Evolutionary conservation across 2,329 filamentous ascomycete genomes (phyloP), one percentile per base, ranked within the genome.

Genomic region (Ophiostoma sp.): DNA sequence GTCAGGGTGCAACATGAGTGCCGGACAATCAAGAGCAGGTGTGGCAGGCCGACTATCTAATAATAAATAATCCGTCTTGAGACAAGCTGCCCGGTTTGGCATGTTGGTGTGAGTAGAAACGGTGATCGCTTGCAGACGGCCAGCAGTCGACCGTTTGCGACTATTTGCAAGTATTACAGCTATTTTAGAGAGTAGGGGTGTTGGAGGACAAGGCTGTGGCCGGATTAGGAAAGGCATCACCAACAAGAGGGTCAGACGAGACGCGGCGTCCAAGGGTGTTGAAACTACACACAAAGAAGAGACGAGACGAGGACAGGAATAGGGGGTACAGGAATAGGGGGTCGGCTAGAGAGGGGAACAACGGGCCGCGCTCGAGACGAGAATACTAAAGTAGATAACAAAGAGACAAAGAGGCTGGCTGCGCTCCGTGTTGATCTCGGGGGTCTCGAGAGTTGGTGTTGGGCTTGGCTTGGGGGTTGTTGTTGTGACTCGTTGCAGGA

Each of bases 121-220:
- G 36, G 36, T 11, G 1, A 39, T 11, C 36, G 10, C 8, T 39
- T 11, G 36, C 8, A 13, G 36, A 39, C 36, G 36, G 36, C 36
- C 10, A 11, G 13, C 36, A 11, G 36, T 39, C 13, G 36, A 11
- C 10, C 36, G 36, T 39, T 3, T 39, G 10, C 27, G 27, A 31
- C 27, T 39, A 39, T 13, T 1, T 39, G 13, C 1, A 39, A 39
- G 3, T 11, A 39, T 11, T 1, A 31, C 3, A 31, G 27, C 27
- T 31, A 31, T 31, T 31, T 1, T 31, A 31, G 27, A 31, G 17
- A 48, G n/a, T 1, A 23, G 8, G n/a, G 52, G 8, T 31, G 57
- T 62, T 62, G 57, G 54, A 23, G 44, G 44, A 20, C n/a, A 31
- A 62, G 57, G 57, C 57, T 62, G 57, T 35, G 52, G 52, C 57